Conservation (phyloP, 306 rosid genomes). For the Macrotyloma uniflorum region DNA sequence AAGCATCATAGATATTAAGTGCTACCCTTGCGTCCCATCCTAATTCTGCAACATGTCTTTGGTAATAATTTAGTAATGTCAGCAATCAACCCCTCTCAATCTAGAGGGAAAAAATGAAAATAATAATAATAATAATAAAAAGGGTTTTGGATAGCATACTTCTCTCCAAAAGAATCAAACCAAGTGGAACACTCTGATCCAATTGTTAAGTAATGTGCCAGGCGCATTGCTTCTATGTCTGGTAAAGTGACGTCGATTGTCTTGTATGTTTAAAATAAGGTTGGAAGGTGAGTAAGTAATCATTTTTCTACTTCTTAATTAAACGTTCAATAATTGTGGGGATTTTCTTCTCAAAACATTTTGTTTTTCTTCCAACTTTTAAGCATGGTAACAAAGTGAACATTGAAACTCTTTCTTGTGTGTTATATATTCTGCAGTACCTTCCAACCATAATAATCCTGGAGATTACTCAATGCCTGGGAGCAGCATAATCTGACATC, state of each 20-base stretch:
- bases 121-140: constrained; percentile 28
- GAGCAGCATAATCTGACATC: constrained; percentile 76
- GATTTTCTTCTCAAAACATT: neutral
- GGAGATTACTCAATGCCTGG: constrained; percentile 64
- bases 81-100: constrained; percentile 26
- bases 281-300: constrained; percentile 33
- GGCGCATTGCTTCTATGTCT: constrained; percentile 86
- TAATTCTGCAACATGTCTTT: constrained; percentile 61
- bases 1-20: constrained; percentile 69
- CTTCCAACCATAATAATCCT: constrained; percentile 75
- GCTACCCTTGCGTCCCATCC: constrained; percentile 95
- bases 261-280: constrained; percentile 45
- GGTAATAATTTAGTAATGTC: constrained; percentile 36
- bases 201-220: constrained; percentile 85
- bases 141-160: constrained; percentile 51
- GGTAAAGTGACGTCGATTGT: constrained; percentile 81
- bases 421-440: constrained; percentile 40
- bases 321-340: neutral
- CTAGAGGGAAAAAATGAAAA: neutral
- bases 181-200: constrained; percentile 79
- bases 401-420: neutral
- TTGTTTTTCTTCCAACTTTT: constrained; percentile 16
- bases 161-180: constrained; percentile 51
- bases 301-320: neutral
- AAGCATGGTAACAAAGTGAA: neutral